Conservation (phyloP, 495 filamentous ascomycete genomes). For the Podospora sp. region DNA sequence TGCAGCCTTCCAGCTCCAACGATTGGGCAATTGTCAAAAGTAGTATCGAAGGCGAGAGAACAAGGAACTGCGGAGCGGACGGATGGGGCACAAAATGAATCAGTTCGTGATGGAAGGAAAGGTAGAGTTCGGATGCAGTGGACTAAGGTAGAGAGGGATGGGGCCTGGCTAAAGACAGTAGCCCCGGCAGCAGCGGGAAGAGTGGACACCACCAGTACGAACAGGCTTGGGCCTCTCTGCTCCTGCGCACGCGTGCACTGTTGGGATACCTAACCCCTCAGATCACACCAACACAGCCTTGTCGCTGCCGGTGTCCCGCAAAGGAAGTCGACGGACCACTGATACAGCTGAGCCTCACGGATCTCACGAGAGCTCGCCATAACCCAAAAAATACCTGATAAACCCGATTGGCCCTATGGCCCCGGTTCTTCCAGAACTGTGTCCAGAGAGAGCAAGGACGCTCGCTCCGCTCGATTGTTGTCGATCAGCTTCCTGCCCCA, state of each 20-base stretch:
- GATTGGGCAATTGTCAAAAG: not conserved
- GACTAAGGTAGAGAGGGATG: not conserved
- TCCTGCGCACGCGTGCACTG: not conserved
- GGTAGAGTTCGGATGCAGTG: not conserved
- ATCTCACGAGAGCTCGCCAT: not conserved
- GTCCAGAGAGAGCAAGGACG: not conserved
- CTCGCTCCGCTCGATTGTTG: not conserved
- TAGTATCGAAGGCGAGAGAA: not conserved
- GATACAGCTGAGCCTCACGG: slow-evolving; percentile 7
- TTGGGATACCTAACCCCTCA: not conserved
- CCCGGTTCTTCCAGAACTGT: not conserved
- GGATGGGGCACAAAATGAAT: not conserved
- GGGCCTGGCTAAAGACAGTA: not conserved
- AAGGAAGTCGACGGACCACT: not conserved
- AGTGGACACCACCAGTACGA: not conserved
- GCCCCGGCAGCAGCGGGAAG: not conserved
- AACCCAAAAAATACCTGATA: not conserved
- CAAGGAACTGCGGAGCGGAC: not conserved
- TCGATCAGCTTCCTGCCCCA: not conserved
- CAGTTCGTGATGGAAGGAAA: not conserved
- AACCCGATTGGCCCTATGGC: slow-evolving; percentile 3
- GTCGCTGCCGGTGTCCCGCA: slow-evolving; percentile 7
- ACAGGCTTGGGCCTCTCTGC: not conserved
- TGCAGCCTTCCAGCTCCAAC: not conserved
- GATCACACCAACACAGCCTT: slow-evolving; percentile 7